Conservation (phyloP, 1,139 yeast species). For the Candida sp. region DNA sequence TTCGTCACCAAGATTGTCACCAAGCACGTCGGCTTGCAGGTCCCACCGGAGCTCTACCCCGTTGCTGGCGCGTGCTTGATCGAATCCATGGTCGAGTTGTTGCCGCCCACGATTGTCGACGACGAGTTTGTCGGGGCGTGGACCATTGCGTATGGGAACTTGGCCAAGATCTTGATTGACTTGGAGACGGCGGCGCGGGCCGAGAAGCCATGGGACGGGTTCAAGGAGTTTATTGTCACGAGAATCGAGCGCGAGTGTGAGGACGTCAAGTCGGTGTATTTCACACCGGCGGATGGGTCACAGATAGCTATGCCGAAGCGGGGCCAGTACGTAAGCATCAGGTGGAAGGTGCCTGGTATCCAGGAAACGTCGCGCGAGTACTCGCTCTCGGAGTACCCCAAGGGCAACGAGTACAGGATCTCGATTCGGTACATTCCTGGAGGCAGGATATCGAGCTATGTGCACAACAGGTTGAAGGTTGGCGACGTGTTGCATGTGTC, state of each 20-base stretch:
- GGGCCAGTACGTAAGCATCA: conserved; percentile 68
- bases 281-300: conserved; percentile 49
- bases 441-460: conserved; percentile 54
- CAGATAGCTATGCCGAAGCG: conserved; percentile 40
- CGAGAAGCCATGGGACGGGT: conserved; percentile 56
- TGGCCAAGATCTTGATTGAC: conserved; percentile 66
- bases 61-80: conserved; percentile 63
- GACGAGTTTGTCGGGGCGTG: conserved; percentile 65
- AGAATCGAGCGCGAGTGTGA: conserved; percentile 46
- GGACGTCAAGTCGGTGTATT: conserved; percentile 57
- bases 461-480: conserved; percentile 51
- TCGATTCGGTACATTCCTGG: conserved; percentile 50
- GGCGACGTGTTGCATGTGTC: conserved; percentile 48
- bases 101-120: conserved; percentile 62
- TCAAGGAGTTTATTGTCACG: conserved; percentile 53
- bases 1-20: conserved; percentile 65
- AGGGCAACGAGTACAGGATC: conserved; percentile 47
- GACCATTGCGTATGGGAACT: conserved; percentile 65
- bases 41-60: conserved; percentile 66
- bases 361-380: conserved; percentile 54
- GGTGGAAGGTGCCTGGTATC: conserved; percentile 41
- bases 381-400: conserved; percentile 44
- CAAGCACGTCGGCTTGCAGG: conserved; percentile 69
- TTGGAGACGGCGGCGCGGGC: conserved; percentile 55
- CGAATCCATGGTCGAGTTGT: conserved; percentile 54